A percentile compares a stretch with the other conserved stretches of the same genome.
phyloP scores from a whole-genome alignment of 2,329 filamentous ascomycete species.

The Stachybotrys chartarum region DNA sequence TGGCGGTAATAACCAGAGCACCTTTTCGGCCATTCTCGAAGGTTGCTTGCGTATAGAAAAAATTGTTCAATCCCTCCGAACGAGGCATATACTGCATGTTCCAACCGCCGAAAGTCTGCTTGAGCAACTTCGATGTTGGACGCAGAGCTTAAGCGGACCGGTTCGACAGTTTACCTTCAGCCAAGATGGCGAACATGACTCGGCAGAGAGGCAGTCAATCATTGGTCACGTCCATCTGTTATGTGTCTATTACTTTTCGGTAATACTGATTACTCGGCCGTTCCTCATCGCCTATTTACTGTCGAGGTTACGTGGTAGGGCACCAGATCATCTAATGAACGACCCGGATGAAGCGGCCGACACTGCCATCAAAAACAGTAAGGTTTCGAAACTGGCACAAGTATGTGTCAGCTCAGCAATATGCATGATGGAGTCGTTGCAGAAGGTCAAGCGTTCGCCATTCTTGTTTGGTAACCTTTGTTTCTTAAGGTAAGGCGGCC shows the following conservation, averaged over 20 bases:
- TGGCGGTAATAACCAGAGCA: not conserved
- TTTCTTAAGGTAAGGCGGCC: slow-evolving; percentile 36
- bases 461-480: slow-evolving; percentile 41
- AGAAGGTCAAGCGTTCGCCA: slow-evolving; percentile 29
- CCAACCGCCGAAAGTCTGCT: not conserved
- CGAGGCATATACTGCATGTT: not conserved
- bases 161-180: slow-evolving; percentile 1
- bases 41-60: not conserved
- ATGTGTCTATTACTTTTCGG: slow-evolving; percentile 9
- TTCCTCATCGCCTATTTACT: slow-evolving; percentile 9
- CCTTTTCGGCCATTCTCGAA: not conserved
- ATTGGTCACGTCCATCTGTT: slow-evolving; percentile 8
- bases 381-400: slow-evolving; percentile 25
- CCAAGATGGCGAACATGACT: not conserved
- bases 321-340: slow-evolving; percentile 1
- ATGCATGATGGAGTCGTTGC: slow-evolving; percentile 41
- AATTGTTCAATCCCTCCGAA: not conserved
- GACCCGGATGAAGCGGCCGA: slow-evolving; percentile 1
- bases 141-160: not conserved
- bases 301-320: slow-evolving; percentile 1
- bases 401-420: slow-evolving; percentile 42
- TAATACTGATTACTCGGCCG: slow-evolving; percentile 8
- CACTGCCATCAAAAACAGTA: slow-evolving; percentile 16
- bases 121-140: slow-evolving; percentile 1
- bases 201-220: slow-evolving; percentile 1